Conservation (phyloP, 139 green algal species). For the Chlorella vulgaris region DNA sequence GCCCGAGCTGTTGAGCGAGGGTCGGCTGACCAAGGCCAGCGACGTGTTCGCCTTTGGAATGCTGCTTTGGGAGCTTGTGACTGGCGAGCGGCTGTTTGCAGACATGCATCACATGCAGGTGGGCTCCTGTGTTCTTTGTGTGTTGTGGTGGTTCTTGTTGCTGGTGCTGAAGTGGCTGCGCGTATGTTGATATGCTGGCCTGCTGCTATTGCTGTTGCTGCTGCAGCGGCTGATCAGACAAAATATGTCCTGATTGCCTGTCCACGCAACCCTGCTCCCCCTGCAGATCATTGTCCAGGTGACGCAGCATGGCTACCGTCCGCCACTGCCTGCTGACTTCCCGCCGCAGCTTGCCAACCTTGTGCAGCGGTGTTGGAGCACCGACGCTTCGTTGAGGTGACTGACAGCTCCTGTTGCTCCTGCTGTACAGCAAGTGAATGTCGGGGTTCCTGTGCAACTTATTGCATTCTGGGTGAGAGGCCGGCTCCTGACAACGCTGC, state of each 20-base stretch:
- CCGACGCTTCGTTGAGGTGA: background rate
- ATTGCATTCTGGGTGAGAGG: no score
- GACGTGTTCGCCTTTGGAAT: slow-evolving; percentile 59
- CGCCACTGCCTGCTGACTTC: background rate
- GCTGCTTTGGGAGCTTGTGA: slow-evolving; percentile 12
- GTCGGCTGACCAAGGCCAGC: slow-evolving; percentile 13
- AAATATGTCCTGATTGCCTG: no score
- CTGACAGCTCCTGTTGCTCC: background rate
- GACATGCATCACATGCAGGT: background rate
- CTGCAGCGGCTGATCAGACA: background rate
- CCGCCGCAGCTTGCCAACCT: background rate
- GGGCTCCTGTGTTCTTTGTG: background rate
- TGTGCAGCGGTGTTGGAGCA: slow-evolving; percentile 17
- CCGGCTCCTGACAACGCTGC: no score
- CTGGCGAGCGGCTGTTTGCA: background rate
- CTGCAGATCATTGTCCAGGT: background rate
- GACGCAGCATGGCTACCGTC: background rate
- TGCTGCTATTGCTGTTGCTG: background rate
- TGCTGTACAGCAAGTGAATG: no score
- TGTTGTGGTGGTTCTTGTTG: no score
- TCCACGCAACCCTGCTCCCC: background rate
- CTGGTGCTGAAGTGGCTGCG: background rate
- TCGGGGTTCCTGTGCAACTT: no score
- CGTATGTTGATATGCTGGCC: background rate
- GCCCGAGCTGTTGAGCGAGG: slow-evolving; percentile 46